These are phyloP conservation scores for Fusarium anthophilum DNA, from an alignment of 2,329 filamentous ascomycete species.

Conservation along the genomic window DNA sequence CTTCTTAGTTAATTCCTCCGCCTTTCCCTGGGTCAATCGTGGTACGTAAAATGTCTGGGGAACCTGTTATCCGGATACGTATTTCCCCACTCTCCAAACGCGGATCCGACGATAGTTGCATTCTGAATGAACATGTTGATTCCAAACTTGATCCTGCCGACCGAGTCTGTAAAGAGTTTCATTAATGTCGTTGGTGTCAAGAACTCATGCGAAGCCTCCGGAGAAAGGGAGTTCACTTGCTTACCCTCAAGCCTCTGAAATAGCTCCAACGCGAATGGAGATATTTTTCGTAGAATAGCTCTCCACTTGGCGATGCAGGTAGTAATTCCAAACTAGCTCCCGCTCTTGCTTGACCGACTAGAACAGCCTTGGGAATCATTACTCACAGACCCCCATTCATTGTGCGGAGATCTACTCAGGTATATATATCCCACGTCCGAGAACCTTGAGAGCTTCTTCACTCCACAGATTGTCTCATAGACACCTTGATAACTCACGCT, in stretches of 20 bases:
- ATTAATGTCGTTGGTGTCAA: not conserved
- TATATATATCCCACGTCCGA: slow-evolving; percentile 35
- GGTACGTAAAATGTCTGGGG: not conserved
- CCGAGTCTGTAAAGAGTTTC: not conserved
- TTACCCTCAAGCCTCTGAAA: not conserved
- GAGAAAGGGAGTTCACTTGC: not conserved
- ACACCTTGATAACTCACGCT: slow-evolving; percentile 24
- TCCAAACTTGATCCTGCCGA: not conserved
- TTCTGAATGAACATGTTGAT: not conserved
- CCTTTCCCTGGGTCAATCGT: not conserved
- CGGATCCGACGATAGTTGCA: slow-evolving; percentile 1
- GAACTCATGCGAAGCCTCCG: not conserved
- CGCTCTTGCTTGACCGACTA: not conserved
- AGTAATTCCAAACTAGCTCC: slow-evolving; percentile 21
- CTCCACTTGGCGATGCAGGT: slow-evolving; percentile 4
- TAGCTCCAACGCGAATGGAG: not conserved
- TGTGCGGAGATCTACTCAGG: not conserved
- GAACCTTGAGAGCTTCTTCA: slow-evolving; percentile 36
- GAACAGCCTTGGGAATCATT: not conserved
- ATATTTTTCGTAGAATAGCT: not conserved
- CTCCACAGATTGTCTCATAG: slow-evolving; percentile 18
- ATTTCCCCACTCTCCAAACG: slow-evolving; percentile 8
- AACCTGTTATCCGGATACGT: not conserved
- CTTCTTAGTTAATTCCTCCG: slow-evolving; percentile 25
- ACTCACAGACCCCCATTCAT: not conserved